Evolutionary conservation across 192 early-diverging fungal genomes (phyloP).

Genomic region (Podila epicladia): DNA sequence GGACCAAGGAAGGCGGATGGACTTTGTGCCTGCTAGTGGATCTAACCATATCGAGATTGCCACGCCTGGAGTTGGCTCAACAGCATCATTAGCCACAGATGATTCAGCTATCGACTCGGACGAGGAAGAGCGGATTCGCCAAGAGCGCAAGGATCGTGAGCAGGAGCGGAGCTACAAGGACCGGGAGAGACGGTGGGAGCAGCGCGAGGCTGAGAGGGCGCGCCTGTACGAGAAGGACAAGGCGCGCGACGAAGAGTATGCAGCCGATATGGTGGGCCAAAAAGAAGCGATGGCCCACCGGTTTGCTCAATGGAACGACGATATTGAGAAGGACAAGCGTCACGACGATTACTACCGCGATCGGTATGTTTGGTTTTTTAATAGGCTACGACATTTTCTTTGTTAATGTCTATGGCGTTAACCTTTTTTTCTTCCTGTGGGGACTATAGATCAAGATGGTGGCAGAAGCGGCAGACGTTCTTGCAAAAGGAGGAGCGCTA

Average conservation of each 20-base stretch:
- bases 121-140: constrained; percentile 37
- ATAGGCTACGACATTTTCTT: background rate
- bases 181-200: constrained; percentile 75
- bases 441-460: constrained; percentile 72
- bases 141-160: constrained; percentile 38
- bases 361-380: constrained; percentile 54
- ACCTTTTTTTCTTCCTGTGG: background rate
- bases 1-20: constrained; percentile 29
- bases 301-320: constrained; percentile 79
- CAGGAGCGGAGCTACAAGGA: constrained; percentile 33
- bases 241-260: constrained; percentile 54
- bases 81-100: constrained; percentile 50
- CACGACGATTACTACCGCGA: constrained; percentile 83
- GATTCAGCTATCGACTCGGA: constrained; percentile 42
- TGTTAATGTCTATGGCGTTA: background rate
- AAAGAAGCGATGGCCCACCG: constrained; percentile 47
- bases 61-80: constrained; percentile 44
- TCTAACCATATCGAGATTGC: constrained; percentile 58
- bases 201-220: constrained; percentile 58
- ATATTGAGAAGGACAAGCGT: constrained; percentile 65
- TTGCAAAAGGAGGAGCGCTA: constrained; percentile 44
- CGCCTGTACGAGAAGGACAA: constrained; percentile 59
- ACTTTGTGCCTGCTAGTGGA: constrained; percentile 59
- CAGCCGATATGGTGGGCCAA: constrained; percentile 36
- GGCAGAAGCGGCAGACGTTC: constrained; percentile 66